Base-by-base conservation (phyloP, 805 yeast genomes). In the Zygosaccharomyces lentus region DNA sequence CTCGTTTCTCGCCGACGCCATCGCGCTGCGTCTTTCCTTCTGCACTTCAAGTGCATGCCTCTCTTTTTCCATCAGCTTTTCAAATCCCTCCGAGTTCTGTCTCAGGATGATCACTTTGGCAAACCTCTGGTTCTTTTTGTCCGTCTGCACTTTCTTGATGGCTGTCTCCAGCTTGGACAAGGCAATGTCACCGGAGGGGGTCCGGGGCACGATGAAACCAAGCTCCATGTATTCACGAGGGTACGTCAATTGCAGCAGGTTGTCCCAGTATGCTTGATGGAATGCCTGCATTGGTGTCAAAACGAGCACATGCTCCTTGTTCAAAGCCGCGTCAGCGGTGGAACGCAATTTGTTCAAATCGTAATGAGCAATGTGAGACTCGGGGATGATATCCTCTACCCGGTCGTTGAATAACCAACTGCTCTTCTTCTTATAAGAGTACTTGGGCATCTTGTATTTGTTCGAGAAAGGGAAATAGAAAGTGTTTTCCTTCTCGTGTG, bases 1-100 rank as follows among this genome's bases (percentile, higher is more conserved):
- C 32, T 96, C 89, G 71, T 93, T 93, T 64, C 99, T 76, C 2
- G 98, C 96, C 53, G 88, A 71, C 2, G 97, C 95, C 98, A 93
- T 91, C 59, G 82, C 81, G 4, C 85, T 66, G 55, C 99, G 80
- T 65, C 99, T 79, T 58, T 86, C 84, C 66, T 89, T 90, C 67
- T 93, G 99, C 23, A 82, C 95, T 21, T 67, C 69, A 51, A 85
- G 69, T 3, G 95, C 96, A 63, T 93, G 99, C 62, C 99, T 77
- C 53, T 87, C 95, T 66, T 86, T 84, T 64, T 93, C 99, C 34
- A 57, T 54, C 62, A 90, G 93, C 35, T 84, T 76, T 30, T 76
- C 76, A 53, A 88, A 75, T 6, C 95, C 80, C 32, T 84, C 84
- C 25, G 84, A 75, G 66, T 93, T 98, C 70, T 93, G 98, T 67